Evolutionary conservation across 371 early-diverging fungal genomes (phyloP).

Genomic region (Furculomyces boomerangus): DNA sequence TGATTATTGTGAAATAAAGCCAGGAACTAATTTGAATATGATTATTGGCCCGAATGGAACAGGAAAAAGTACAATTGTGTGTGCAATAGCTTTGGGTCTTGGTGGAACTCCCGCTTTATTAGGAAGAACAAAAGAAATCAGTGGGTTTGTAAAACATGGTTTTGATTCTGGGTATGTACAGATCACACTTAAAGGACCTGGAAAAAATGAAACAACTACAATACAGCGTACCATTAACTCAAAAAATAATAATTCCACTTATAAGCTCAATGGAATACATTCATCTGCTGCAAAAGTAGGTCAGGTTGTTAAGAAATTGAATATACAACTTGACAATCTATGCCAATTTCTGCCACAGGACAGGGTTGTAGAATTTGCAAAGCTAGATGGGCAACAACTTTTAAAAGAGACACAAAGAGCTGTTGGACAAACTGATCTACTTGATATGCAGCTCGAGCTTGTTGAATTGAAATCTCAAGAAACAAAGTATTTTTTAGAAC

Average conservation of each 20-base stretch:
- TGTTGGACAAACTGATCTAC: slow-evolving; percentile 47
- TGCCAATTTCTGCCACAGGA: slow-evolving; percentile 97
- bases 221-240: slow-evolving; percentile 52
- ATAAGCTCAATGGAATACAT: slow-evolving; percentile 61
- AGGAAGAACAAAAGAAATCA: slow-evolving; percentile 71
- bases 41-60: slow-evolving; percentile 96
- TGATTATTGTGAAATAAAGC: slow-evolving; percentile 58
- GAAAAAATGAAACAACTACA: slow-evolving; percentile 24
- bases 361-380: slow-evolving; percentile 79
- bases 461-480: slow-evolving; percentile 41
- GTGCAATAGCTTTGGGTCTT: slow-evolving; percentile 91
- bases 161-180: slow-evolving; percentile 51
- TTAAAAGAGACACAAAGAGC: slow-evolving; percentile 71
- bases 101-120: slow-evolving; percentile 75
- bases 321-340: slow-evolving; percentile 90
- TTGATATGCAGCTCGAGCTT: slow-evolving; percentile 43
- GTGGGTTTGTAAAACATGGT: slow-evolving; percentile 85
- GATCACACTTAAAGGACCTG: slow-evolving; percentile 29
- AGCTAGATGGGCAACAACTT: slow-evolving; percentile 56
- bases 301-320: slow-evolving; percentile 31
- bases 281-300: slow-evolving; percentile 42
- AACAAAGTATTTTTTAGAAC: slow-evolving; percentile 13
- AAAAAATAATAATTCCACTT: slow-evolving; percentile 42
- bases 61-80: slow-evolving; percentile 96
- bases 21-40: slow-evolving; percentile 93